phyloP scores from a whole-genome alignment of 768 basidiomycete genomes.

The Hebeloma cylindrosporum region DNA sequence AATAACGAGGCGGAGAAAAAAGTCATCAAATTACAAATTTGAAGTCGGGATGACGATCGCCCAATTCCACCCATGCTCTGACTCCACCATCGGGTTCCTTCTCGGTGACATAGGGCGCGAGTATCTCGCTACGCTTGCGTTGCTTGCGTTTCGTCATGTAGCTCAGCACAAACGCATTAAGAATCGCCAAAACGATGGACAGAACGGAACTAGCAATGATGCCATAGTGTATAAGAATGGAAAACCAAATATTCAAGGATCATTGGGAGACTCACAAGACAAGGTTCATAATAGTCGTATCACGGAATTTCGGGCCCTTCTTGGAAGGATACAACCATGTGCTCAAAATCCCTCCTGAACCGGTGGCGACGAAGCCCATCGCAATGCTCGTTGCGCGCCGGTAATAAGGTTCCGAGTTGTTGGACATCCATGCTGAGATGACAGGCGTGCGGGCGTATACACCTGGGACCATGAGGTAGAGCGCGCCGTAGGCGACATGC shows the following conservation, averaged over 20 bases:
- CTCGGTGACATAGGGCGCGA: conserved; percentile 29
- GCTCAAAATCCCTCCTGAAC: conserved; percentile 41
- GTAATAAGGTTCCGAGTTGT: conserved; percentile 40
- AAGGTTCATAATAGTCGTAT: conserved; percentile 38
- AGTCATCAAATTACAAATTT: too few relatives aligned
- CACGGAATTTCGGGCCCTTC: conserved; percentile 35
- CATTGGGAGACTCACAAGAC: conserved; percentile 28
- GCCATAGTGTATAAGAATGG: not conserved
- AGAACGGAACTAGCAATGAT: not conserved
- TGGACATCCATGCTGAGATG: conserved; percentile 37
- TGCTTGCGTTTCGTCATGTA: conserved; percentile 28
- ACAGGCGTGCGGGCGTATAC: conserved; percentile 32
- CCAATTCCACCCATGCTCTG: conserved; percentile 35
- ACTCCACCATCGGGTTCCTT: conserved; percentile 28
- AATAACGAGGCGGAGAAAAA: too few relatives aligned
- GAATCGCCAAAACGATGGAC: conserved; percentile 13
- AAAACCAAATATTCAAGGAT: not conserved
- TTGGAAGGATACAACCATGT: conserved; percentile 42
- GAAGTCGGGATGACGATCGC: conserved; percentile 40
- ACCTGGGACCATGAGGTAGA: conserved; percentile 37
- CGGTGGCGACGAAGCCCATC: conserved; percentile 34
- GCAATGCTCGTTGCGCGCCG: conserved; percentile 38
- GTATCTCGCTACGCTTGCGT: conserved; percentile 24
- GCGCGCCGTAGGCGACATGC: conserved; percentile 31
- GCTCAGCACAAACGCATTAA: conserved; percentile 31